Evolutionary conservation across 257 asterid genomes (phyloP), one percentile per base, ranked within the genome.

Genomic region (Verbascum thapsus): DNA sequence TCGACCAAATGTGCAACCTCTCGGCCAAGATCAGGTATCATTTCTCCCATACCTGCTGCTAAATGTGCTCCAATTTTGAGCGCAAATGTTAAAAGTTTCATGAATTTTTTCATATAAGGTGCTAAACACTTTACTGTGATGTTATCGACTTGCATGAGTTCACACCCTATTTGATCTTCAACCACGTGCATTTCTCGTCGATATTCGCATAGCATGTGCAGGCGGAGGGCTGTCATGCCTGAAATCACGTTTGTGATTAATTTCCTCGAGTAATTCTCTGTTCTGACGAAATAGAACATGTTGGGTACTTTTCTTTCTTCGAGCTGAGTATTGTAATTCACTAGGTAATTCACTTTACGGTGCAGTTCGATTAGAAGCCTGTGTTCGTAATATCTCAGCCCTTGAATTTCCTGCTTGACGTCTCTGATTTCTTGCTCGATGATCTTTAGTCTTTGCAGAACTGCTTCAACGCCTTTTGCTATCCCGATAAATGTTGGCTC

Each of bases 21-120:
- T 74, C 81, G 71, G 52, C 96, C 85, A 16, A 90, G 78, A 80
- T 90, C 98, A 52, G 98, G 98, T 73, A 90, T 90, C 88, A 90
- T 67, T 53, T 79, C 86, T 34, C 96, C 96, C 98, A 90, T 90
- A 9, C 98, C 98, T 50, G 65, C 89, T 56, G 96, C 96, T 57
- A 90, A 70, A 64, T 90, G 98, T 20, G 98, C 98, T 58, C 98
- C 96, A 17, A 90, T 85, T 68, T 90, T 88, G 32, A 90, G 86
- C 20, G 98, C 96, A 74, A 90, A 87, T 15, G 98, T 87, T 34
- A 90, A 30, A 32, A 90, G 84, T 71, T 73, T 87, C 96, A 85
- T 80, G 80, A 88, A 88, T 42, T 80, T 84, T 8, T 71, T 85
- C 89, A 82, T 69, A 18, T 88, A 83, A 0, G 95, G 96, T 44